A percentile compares a stretch with the other conserved stretches of the same genome.
These are phyloP conservation scores for Xanthoparmelia taractica DNA, from an alignment of 495 filamentous ascomycete genomes.

Conservation along the genomic window DNA sequence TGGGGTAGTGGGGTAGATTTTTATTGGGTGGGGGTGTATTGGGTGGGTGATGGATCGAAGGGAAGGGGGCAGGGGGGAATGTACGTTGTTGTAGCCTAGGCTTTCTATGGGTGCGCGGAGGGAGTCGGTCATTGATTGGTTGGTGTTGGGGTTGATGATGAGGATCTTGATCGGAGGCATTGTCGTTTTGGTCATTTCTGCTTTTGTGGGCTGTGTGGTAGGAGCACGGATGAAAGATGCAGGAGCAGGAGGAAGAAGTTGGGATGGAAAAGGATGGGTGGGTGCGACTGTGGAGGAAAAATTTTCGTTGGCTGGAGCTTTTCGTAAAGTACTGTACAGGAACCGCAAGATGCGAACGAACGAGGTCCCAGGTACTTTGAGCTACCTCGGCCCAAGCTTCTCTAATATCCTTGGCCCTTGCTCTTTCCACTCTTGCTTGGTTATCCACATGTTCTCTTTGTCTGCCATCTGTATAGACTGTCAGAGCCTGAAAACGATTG, in stretches of 20 bases:
- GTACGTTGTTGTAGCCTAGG: slow-evolving; percentile 42
- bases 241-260: slow-evolving; percentile 17
- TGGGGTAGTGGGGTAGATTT: neutral
- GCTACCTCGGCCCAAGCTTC: slow-evolving; percentile 76
- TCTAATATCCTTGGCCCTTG: slow-evolving; percentile 77
- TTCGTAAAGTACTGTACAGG: slow-evolving; percentile 6
- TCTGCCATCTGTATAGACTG: slow-evolving; percentile 72
- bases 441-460: slow-evolving; percentile 98
- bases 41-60: neutral
- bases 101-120: slow-evolving; percentile 2
- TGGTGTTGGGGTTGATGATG: too few relatives aligned
- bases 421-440: slow-evolving; percentile 93
- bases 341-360: neutral
- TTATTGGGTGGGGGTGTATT: neutral
- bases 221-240: slow-evolving; percentile 5
- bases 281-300: neutral
- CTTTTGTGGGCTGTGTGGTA: slow-evolving; percentile 5
- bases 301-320: neutral
- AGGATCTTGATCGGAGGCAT: too few relatives aligned
- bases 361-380: neutral
- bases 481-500: neutral
- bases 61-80: slow-evolving; percentile 11
- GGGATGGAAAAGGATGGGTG: too few relatives aligned
- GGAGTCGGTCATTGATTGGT: too few relatives aligned
- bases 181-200: too few relatives aligned